Evolutionary conservation across 2,329 filamentous ascomycete species (phyloP), one percentile per base, ranked within the genome.

Genomic region (Claviceps quebecensis): DNA sequence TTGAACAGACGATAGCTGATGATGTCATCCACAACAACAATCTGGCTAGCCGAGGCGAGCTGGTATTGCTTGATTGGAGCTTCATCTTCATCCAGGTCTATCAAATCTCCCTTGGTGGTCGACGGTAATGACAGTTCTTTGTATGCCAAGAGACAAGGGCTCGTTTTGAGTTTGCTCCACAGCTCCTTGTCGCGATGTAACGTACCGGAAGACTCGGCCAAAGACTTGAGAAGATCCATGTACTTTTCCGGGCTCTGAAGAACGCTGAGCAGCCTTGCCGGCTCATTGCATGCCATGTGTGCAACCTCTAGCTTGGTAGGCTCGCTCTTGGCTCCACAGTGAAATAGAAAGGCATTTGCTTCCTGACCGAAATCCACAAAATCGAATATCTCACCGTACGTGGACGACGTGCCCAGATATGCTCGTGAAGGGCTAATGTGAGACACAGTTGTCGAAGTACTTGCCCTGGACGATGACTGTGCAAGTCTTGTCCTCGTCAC

Each of bases 281-380:
- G 91, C 62, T 96, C 89, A 52, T 75, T 80, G 50, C 88, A 87
- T n/a, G 93, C 77, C 66, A 94, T 81, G 40, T 80, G 76, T 4
- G 90, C 91, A 57, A 98, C 79, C 65, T 98, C 93, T 2, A 79
- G 65, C 59, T 87, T 93, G 2, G 85, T 94, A 4, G 93, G 93
- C 65, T 98, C 91, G 56, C 80, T 83, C 67, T 95, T 96, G 2
- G 89, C 91, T 9, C 93, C 93, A 56, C 90, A 87, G 55, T 87
- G 86, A 59, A 89, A 79, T 17, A 98, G 70, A 61, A 98, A 98
- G 0, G 85, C 74, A 60, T 97, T 97, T 2, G 87, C 91, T 62
- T 91, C 83, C 37, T 76, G 71, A 0, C 91, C 89, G 69, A 96
- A 98, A 63, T 97, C 87, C 14, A 97, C 90, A 66, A 96, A 98